Evolutionary conservation across 2,329 filamentous ascomycete genomes (phyloP), one percentile per base, ranked within the genome.

Genomic region (Aspergillus japonicus): DNA sequence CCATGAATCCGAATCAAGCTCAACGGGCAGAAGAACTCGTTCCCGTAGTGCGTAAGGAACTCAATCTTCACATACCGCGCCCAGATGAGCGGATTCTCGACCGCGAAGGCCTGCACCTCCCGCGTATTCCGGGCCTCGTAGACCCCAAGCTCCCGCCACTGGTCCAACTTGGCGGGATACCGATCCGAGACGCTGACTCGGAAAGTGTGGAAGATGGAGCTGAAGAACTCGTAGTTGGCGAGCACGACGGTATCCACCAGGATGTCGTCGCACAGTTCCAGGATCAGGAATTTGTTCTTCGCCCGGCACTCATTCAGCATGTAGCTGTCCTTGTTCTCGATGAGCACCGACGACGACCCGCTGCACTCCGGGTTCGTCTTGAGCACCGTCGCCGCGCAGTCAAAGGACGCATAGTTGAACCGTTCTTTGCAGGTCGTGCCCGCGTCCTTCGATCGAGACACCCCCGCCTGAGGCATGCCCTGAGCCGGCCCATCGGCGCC

Each of bases 161-260:
- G 91, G 53, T 96, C 93, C 58, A 86, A 77, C 75, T 97, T 98
- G 56, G 95, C 90, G 0, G 95, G 95, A 75, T 97, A 98, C 58
- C 92, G 87, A 77, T 98, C 95, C 59, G 93, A 96, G 51, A 97
- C 94, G 72, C 91, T 96, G 66, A 98, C 87, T 54, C 90, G 85
- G 74, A 99, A 97, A 51, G 88, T 90, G 56, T 92, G 89, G 68
- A 98, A 90, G 84, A 96, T 97, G 72, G 92, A 97, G 57, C 92
- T 96, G 81, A 99, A 99, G 80, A 99, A 99, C 75, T 99, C 95
- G 69, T 96, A 99, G 74, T 99, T 99, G 62, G 94, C 95, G 56
- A 99, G 83, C n/a, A 98, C 95, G 47, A 99, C 83, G 0, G 95
- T 99, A 73, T 99, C 95, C 60, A 99, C 90, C 49, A 96, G 83